A percentile compares a stretch with the other conserved stretches of the same genome.
Conservation (phyloP, 1,284 basidiomycete genomes). For the Ceratobasidium sp. region DNA sequence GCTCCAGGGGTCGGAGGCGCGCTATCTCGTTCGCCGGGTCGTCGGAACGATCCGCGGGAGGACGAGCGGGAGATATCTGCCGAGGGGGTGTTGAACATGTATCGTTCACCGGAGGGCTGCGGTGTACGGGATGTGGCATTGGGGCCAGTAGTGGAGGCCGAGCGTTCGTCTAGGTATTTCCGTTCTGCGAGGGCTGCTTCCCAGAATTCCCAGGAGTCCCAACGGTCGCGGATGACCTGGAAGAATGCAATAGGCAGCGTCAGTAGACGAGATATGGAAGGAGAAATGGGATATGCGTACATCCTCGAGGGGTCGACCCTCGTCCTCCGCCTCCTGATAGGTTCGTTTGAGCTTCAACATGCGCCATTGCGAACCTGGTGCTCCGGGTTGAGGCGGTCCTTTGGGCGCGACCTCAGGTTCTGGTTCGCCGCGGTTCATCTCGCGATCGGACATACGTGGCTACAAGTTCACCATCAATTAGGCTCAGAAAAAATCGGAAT, state of each 20-base stretch:
- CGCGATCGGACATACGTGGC: conserved; percentile 75
- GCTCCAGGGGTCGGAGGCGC: conserved; percentile 58
- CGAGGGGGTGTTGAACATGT: conserved; percentile 57
- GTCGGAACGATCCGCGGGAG: conserved; percentile 77
- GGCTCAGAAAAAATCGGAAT: not conserved
- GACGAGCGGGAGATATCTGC: conserved; percentile 54
- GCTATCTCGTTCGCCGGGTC: conserved; percentile 75
- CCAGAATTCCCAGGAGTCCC: conserved; percentile 40
- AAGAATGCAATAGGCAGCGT: not conserved
- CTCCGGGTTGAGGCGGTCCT: conserved; percentile 74
- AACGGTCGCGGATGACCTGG: conserved; percentile 41
- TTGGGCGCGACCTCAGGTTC: conserved; percentile 64
- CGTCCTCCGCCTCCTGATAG: conserved; percentile 91
- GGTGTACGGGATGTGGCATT: conserved; percentile 9
- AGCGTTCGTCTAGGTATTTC: conserved; percentile 36
- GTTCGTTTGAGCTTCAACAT: conserved; percentile 96
- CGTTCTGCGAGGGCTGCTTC: conserved; percentile 37
- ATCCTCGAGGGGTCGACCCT: conserved; percentile 79
- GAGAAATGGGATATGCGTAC: conserved; percentile 58
- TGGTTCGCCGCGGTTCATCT: conserved; percentile 82
- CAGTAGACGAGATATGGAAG: not conserved
- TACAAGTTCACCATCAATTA: conserved; percentile 52
- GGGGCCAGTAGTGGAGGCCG: not conserved
- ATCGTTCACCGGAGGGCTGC: conserved; percentile 51
- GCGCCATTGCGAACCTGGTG: conserved; percentile 94